Percentiles rank a stretch among this genome's conserved stretches.
Evolutionary conservation across 805 yeast genomes (phyloP).

Genomic region (Ogataea corticis): DNA sequence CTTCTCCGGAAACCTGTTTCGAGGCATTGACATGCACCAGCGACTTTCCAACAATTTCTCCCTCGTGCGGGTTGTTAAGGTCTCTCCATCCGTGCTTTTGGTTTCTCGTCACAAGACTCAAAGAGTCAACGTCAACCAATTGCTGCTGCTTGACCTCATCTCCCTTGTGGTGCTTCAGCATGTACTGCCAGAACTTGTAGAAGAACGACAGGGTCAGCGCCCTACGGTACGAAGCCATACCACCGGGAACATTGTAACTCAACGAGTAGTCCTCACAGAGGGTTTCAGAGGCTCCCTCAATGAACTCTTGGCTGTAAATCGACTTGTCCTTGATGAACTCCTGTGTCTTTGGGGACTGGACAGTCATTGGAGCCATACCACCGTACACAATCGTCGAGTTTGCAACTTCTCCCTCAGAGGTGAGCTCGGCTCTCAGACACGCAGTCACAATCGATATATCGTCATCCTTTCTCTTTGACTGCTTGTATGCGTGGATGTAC

Average conservation of each 20-base stretch:
- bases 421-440: conserved; percentile 35
- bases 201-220: conserved; percentile 47
- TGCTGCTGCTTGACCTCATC: conserved; percentile 2
- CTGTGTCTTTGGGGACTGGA: conserved; percentile 38
- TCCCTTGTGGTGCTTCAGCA: conserved; percentile 22
- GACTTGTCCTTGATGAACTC: conserved; percentile 24
- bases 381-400: conserved; percentile 43
- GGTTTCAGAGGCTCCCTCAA: conserved; percentile 33
- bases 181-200: conserved; percentile 42
- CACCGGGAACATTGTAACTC: conserved; percentile 48
- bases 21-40: conserved; percentile 45
- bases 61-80: conserved; percentile 38
- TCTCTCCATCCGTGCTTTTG: conserved; percentile 41
- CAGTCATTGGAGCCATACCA: conserved; percentile 50
- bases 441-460: conserved; percentile 51
- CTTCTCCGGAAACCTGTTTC: conserved; percentile 51
- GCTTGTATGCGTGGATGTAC: conserved; percentile 43
- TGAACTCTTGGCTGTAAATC: conserved; percentile 24
- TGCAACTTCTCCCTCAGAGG: conserved; percentile 24
- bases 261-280: conserved; percentile 39
- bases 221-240: conserved; percentile 47
- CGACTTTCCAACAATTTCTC: conserved; percentile 40
- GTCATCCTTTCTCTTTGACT: conserved; percentile 50
- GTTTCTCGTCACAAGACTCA: conserved; percentile 38
- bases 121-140: conserved; percentile 34